phyloP scores from a whole-genome alignment of 306 rosid species.

The Oxytropis ochrocephala region DNA sequence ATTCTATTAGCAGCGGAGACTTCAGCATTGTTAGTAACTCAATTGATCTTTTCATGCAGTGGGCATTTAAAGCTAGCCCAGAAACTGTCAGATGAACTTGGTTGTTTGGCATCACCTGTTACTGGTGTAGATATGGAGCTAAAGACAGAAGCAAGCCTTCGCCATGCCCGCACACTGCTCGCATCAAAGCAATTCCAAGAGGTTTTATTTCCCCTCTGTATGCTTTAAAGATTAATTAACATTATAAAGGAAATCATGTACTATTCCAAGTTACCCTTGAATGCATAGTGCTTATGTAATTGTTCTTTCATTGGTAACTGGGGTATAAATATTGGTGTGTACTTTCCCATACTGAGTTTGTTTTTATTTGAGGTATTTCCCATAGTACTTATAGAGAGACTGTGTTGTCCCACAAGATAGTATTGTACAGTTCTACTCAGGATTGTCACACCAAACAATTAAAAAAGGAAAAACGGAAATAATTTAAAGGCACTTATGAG shows the following conservation, averaged over 20 bases:
- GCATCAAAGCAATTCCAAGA: conserved; percentile 90
- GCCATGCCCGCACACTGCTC: conserved; percentile 85
- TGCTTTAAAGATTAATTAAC: not conserved
- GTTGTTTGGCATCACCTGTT: conserved; percentile 85
- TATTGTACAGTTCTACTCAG: not conserved
- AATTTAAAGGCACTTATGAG: not conserved
- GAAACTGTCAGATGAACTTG: conserved; percentile 85
- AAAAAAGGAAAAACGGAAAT: not conserved
- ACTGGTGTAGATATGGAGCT: conserved; percentile 90
- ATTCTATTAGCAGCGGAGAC: not conserved
- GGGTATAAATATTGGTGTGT: not conserved
- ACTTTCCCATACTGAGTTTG: not conserved
- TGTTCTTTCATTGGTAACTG: not conserved
- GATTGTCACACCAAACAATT: not conserved
- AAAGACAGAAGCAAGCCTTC: conserved; percentile 92
- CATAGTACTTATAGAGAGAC: not conserved
- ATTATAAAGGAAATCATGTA: not conserved
- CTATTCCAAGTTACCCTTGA: not conserved
- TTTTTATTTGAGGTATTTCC: not conserved
- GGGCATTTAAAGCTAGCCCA: conserved; percentile 89
- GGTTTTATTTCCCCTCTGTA: conserved; percentile 36
- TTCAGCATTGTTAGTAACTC: not conserved
- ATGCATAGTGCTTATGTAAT: not conserved
- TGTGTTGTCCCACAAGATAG: not conserved
- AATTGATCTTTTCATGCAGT: conserved; percentile 34